A percentile compares a stretch with the other conserved stretches of the same genome.
These are phyloP conservation scores for Arachis hypogaea DNA, from an alignment of 306 rosid genomes.

Conservation along the genomic window DNA sequence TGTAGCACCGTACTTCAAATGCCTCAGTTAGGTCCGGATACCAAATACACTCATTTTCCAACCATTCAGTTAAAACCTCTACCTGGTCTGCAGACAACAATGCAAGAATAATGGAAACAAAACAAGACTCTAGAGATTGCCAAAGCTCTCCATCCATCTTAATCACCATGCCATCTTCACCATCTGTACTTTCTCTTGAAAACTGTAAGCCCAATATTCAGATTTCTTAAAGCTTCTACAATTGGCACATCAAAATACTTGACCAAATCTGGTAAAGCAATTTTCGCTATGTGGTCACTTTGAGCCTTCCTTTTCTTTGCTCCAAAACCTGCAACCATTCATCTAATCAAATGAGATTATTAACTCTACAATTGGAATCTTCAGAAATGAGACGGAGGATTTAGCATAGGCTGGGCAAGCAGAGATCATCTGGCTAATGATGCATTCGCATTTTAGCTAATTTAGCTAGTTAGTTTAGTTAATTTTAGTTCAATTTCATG, in stretches of 20 bases:
- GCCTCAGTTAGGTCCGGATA: too few species aligned
- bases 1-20: too few species aligned
- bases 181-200: conserved; percentile 83
- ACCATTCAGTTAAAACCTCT: too few species aligned
- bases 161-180: too few species aligned
- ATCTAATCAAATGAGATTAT: conserved; percentile 37
- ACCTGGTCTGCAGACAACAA: too few species aligned
- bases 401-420: conserved; percentile 1
- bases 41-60: too few species aligned
- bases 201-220: conserved; percentile 83
- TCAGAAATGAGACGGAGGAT: neutral
- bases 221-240: conserved; percentile 73
- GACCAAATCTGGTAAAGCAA: conserved; percentile 75
- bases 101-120: too few species aligned
- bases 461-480: too few species aligned
- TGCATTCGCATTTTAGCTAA: too few species aligned
- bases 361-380: conserved; percentile 34
- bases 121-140: too few species aligned
- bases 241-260: conserved; percentile 86
- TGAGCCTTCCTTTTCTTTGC: conserved; percentile 81
- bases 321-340: conserved; percentile 50
- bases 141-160: too few species aligned
- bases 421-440: conserved; percentile 6
- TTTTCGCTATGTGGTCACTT: conserved; percentile 62
- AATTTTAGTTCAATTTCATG: too few species aligned